Percentiles rank a stretch among this genome's conserved stretches.
phyloP scores from a whole-genome alignment of 306 rosid species.

The Echinosophora koreensis region DNA sequence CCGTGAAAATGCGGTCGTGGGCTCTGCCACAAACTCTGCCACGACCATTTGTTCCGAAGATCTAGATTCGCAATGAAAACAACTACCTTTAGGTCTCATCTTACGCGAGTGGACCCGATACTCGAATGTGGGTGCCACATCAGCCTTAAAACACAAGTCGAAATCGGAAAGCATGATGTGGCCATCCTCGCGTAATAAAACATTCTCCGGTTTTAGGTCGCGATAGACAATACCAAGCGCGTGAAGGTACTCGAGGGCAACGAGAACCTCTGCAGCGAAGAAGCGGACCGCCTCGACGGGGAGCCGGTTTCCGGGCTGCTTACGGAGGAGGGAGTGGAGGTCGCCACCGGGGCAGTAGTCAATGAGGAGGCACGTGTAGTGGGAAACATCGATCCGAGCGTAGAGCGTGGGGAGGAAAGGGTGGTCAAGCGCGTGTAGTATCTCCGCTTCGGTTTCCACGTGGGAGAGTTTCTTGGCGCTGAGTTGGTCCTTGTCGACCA shows the following conservation, averaged over 20 bases:
- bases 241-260: slow-evolving; percentile 86
- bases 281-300: slow-evolving; percentile 57
- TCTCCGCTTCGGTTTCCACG: slow-evolving; percentile 70
- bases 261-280: slow-evolving; percentile 83
- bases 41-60: slow-evolving; percentile 20
- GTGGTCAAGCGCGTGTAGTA: slow-evolving; percentile 81
- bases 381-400: slow-evolving; percentile 81
- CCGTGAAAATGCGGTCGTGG: slow-evolving; percentile 73
- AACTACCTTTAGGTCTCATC: slow-evolving; percentile 11
- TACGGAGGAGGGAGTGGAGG: slow-evolving; percentile 79
- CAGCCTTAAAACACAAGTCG: slow-evolving; percentile 80
- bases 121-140: slow-evolving; percentile 60
- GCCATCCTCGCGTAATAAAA: slow-evolving; percentile 84
- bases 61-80: slow-evolving; percentile 40
- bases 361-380: slow-evolving; percentile 86
- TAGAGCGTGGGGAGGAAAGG: slow-evolving; percentile 96
- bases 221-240: slow-evolving; percentile 82
- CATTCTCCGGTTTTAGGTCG: slow-evolving; percentile 88
- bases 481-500: slow-evolving; percentile 79
- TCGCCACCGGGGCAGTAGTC: slow-evolving; percentile 92
- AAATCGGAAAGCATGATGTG: slow-evolving; percentile 96
- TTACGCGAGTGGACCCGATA: neutral
- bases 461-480: slow-evolving; percentile 68
- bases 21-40: slow-evolving; percentile 85
- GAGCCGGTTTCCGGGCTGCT: slow-evolving; percentile 57